Evolutionary conservation across 1,284 basidiomycete species (phyloP), one percentile per base, ranked within the genome.

Genomic region (Paramarasmius palmivorus): DNA sequence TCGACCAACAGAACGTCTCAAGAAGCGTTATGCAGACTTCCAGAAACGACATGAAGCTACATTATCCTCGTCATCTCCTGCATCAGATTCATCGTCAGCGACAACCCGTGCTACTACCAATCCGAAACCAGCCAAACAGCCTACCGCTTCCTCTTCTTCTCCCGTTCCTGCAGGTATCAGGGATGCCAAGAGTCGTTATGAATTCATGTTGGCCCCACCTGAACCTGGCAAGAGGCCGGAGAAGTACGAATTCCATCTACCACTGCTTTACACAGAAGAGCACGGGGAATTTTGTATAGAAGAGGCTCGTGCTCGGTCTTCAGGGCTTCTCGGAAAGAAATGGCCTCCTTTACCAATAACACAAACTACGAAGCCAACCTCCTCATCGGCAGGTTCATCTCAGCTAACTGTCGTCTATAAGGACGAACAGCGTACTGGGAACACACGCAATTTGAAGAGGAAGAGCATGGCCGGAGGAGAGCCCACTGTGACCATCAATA

Each of bases 1-100:
- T 8, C 82, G 90, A 14, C 95, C 95, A 1, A 64, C 92, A 15
- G 93, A 95, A 62, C 82, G 93, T 20, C 79, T 99, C 52, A 95
- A 95, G 73, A 84, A 82, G 49, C 79, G 87, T 49, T 93, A 95
- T 67, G 76, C 83, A 26, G 90, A 94, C 38, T 98, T 95, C 69
- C 86, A 92, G 59, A 29, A 44, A 25, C 73, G 76, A 7, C 80
- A 78, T 35, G 57, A 58, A 4, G 59, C 65, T 3, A 60, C 69
- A 25, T 54, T 66, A 17, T 20, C 81, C 79, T 44, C 68, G 73
- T 17, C 76, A 83, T 57, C 85, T 29, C 35, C 29, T 12, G 29
- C 29, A 12, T 32, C 29, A 32, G 12, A 32, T 32, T 32, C 29
- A 32, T 32, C 29, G 29, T 6, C 29, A 32, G 29, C 29, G 29